Base-by-base conservation (phyloP, 352 stramenopile genomes). In the Globisporangium spinosum region DNA sequence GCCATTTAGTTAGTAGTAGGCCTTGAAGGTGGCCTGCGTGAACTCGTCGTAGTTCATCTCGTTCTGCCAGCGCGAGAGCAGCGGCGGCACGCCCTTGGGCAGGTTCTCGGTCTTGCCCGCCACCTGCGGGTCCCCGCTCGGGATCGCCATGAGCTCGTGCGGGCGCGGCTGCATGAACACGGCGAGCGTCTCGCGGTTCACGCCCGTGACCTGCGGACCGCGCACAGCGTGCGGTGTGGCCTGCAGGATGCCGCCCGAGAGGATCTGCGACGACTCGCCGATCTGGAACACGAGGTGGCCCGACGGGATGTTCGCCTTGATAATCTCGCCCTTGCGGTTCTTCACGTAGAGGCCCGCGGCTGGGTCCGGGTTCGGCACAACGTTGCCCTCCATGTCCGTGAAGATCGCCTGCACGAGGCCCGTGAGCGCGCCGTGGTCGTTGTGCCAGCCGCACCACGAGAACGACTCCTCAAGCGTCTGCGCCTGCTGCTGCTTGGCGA, bases 381-480 rank as follows among this genome's bases (percentile, higher is more conserved):
- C 68, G 22, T 89, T 77, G 43, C 89, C 91, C 15, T 83, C 69
- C 56, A 62, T 76, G 73, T 98, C 83, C 17, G 90, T 89, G 76
- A 96, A 97, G 72, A 98, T 90, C 55, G 91, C 93, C 60, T 97
- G 93, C 25, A 98, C 80, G 4, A 98, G 82, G 8, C 94, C 96
- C 35, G 97, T 99, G 29, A 99, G 76, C 27, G 90, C 97, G 58
- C 97, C 95, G 76, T 98, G 92, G 79, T 98, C 97, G 62, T 98
- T 98, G 79, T 99, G 97, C 96, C 96, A 99, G 63, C 97, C 96
- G 77, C 97, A 99, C 97, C 97, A 99, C 23, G 92, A 97, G 72
- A 98, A 98, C 25, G 89, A 82, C 34, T 83, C 78, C 57, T 90
- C 86, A 9, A 86, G 74, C 29, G 78, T 81, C 58, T 56, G 65